phyloP scores from a whole-genome alignment of 768 basidiomycete species.

The Mycena belliarum region DNA sequence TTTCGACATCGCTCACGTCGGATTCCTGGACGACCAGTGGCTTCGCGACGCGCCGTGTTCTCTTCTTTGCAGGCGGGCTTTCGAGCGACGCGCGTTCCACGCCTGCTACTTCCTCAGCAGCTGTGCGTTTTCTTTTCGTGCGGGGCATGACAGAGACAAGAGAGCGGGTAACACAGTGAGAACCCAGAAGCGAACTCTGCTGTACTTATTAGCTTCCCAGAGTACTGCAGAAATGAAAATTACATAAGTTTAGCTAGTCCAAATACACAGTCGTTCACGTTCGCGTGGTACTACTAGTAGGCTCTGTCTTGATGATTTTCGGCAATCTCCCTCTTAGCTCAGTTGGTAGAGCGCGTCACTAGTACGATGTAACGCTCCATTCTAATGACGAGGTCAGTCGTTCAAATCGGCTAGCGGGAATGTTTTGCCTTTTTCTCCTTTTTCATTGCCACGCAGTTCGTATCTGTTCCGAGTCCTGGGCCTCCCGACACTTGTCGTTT shows the following conservation, averaged over 20 bases:
- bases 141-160: not conserved
- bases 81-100: not conserved
- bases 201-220: no score
- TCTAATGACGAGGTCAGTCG: constrained; percentile 19
- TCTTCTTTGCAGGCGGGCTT: constrained; percentile 5
- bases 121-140: constrained; percentile 7
- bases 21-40: constrained; percentile 1
- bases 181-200: no score
- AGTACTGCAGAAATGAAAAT: no score
- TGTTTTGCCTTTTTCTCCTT: not conserved
- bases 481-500: no score
- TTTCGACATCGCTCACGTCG: not conserved
- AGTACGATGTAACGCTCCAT: constrained; percentile 33
- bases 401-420: constrained; percentile 21
- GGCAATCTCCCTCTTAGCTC: constrained; percentile 47
- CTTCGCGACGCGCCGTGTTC: constrained; percentile 8
- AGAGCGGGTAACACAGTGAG: no score
- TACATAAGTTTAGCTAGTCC: no score
- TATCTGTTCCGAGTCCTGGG: no score
- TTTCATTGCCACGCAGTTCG: not conserved
- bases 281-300: no score
- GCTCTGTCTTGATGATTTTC: no score
- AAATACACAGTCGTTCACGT: no score
- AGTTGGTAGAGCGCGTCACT: constrained; percentile 60
- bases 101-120: not conserved